Conservation (phyloP, 345 rosid genomes). For the Luvunga scandens region DNA sequence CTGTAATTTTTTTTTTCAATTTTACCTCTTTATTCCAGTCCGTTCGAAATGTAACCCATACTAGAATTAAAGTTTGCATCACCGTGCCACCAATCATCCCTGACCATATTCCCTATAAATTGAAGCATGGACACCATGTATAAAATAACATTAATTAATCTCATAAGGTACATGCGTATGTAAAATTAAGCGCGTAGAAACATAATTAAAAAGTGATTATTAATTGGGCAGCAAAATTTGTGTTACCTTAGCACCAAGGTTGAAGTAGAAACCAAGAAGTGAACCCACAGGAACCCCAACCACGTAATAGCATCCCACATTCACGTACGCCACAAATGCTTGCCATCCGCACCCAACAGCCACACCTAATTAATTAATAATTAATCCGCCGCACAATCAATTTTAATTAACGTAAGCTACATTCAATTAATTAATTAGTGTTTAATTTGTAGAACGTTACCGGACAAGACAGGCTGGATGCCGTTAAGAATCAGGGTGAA, state of each 20-base stretch:
- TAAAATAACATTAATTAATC: background rate
- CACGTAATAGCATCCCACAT: conserved; percentile 65
- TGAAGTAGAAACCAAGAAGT: conserved; percentile 60
- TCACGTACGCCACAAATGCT: conserved; percentile 67
- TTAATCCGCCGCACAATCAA: background rate
- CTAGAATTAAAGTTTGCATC: conserved; percentile 57
- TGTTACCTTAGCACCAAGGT: conserved; percentile 61
- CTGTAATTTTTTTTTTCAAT: conserved; percentile 26
- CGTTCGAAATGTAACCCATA: conserved; percentile 58
- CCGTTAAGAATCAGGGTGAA: conserved; percentile 63
- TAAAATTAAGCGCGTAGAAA: background rate
- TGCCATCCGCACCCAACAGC: conserved; percentile 94
- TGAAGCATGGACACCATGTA: background rate
- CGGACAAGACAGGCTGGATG: conserved; percentile 71
- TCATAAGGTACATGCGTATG: background rate
- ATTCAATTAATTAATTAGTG: background rate
- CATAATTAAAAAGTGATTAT: background rate
- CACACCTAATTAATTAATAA: conserved; percentile 38
- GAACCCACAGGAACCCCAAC: conserved; percentile 65
- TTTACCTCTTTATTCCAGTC: conserved; percentile 68
- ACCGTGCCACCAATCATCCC: conserved; percentile 69
- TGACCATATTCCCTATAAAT: conserved; percentile 60
- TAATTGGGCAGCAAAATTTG: background rate
- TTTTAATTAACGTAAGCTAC: background rate
- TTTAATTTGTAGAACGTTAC: conserved; percentile 21